Evolutionary conservation across 2,329 filamentous ascomycete species (phyloP), one percentile per base, ranked within the genome.

Genomic region (Seiridium cupressi): DNA sequence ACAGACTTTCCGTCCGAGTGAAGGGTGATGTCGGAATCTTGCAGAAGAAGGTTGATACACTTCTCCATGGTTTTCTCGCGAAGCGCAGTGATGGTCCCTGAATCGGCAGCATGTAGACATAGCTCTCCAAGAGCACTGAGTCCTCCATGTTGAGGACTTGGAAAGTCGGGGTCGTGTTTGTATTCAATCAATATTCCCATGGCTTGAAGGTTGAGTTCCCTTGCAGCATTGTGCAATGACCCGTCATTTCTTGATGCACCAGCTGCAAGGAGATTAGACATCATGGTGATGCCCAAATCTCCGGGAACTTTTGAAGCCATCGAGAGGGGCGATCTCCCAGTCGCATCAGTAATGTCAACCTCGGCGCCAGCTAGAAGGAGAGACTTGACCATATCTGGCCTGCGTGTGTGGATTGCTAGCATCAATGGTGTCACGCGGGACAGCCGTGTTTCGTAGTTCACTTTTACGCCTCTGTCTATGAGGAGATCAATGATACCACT

Each of bases 111-210:
- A 59, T 83, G 82, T 5, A 86, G 74, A 61, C 87, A 89, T 3
- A 90, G 73, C 62, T 90, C 87, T 0, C 83, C 86, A 0, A 91
- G 75, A 0, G 86, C 86, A 61, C 82, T 87, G 49, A 88, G 81
- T 0, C 88, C 88, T 13, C 79, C 80, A 64, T 89, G 86, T 1
- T 86, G 73, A 3, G 83, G 79, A 57, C 49, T 53, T 0, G 87
- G 87, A 59, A 88, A 89, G 66, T 89, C 87, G 0, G 85, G 79
- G 13, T 88, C 83, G 61, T 90, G 87, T 1, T 82, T 84, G 62
- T 83, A 75, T 51, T 86, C 76, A 4, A 89, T 72, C 1, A 91
- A 75, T 1, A 86, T 75, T 55, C 79, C 77, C 62, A 88, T 82
- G 1, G 81, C 82, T 10, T 81, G 73, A 0, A 87, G 63, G 63